Percentiles rank a stretch among this genome's conserved stretches.
Conservation (phyloP, 495 filamentous ascomycete genomes). For the Talaromyces trachyspermus region DNA sequence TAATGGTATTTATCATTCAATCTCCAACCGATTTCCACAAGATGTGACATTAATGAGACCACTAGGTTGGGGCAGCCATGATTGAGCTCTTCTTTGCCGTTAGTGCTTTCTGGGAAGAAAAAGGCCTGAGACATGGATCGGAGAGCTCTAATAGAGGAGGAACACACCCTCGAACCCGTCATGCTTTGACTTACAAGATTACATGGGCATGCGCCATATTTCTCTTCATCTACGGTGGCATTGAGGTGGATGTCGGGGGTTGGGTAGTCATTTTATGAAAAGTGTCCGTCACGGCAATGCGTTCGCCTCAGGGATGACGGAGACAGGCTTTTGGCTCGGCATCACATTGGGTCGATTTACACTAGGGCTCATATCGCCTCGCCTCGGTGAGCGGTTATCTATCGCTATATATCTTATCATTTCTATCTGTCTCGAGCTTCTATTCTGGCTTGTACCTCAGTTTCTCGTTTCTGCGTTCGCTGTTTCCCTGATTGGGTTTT, state of each 20-base stretch:
- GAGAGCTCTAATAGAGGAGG: conserved; percentile 42
- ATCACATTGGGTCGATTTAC: conserved; percentile 53
- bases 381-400: conserved; percentile 51
- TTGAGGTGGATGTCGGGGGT: conserved; percentile 73
- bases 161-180: conserved; percentile 43
- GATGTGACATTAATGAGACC: neutral
- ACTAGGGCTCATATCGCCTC: conserved; percentile 54
- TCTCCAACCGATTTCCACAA: neutral
- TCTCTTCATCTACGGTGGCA: conserved; percentile 70
- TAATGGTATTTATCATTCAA: conserved; percentile 31
- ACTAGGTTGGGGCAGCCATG: conserved; percentile 50
- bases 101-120: conserved; percentile 56
- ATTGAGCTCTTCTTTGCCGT: conserved; percentile 50
- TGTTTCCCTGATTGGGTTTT: conserved; percentile 63
- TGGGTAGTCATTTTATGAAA: conserved; percentile 64
- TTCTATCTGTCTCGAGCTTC: conserved; percentile 46
- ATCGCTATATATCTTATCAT: conserved; percentile 48
- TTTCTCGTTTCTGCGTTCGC: conserved; percentile 65
- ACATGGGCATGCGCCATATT: conserved; percentile 74
- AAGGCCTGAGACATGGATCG: conserved; percentile 18
- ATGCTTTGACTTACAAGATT: conserved; percentile 34
- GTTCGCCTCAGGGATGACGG: conserved; percentile 54
- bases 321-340: conserved; percentile 61
- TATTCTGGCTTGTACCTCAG: conserved; percentile 63
- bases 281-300: conserved; percentile 43